These are phyloP conservation scores for Vigna mungo DNA, from an alignment of 306 rosid genomes.

Conservation along the genomic window DNA sequence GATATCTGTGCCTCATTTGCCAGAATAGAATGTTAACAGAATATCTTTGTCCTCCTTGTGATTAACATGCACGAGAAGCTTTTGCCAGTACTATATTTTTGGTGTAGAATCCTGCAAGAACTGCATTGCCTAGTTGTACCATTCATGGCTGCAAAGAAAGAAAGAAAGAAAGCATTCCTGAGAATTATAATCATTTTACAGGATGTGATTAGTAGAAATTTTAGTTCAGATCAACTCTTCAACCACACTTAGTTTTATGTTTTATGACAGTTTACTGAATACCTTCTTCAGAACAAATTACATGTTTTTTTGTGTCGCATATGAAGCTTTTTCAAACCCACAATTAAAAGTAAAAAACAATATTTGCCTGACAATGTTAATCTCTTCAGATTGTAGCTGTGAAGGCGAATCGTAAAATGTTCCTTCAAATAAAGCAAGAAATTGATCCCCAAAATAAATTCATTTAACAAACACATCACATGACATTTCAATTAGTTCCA, in stretches of 20 bases:
- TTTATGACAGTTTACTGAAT: slow-evolving; percentile 5
- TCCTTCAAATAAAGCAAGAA: background rate
- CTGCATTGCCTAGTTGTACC: slow-evolving; percentile 29
- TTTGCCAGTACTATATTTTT: slow-evolving; percentile 26
- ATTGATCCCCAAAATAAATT: slow-evolving; percentile 19
- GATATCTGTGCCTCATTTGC: slow-evolving; percentile 43
- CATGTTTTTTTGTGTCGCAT: background rate
- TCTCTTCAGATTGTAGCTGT: background rate
- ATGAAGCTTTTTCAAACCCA: slow-evolving; percentile 21
- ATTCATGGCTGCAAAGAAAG: slow-evolving; percentile 48
- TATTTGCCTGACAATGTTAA: slow-evolving; percentile 8
- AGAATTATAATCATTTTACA: slow-evolving; percentile 9
- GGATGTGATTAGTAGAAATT: background rate
- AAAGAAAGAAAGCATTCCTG: slow-evolving; percentile 11
- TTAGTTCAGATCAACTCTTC: slow-evolving; percentile 16
- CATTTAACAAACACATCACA: slow-evolving; percentile 27
- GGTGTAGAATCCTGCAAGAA: slow-evolving; percentile 28
- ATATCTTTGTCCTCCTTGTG: slow-evolving; percentile 21
- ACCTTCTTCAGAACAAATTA: slow-evolving; percentile 28
- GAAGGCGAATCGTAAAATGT: background rate
- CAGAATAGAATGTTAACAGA: slow-evolving; percentile 28
- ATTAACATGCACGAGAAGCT: slow-evolving; percentile 41
- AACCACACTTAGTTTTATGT: background rate
- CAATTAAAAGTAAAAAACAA: background rate
- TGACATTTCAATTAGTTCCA: background rate